Evolutionary conservation across 495 filamentous ascomycete species (phyloP).

Genomic region (Penicillium lagena): DNA sequence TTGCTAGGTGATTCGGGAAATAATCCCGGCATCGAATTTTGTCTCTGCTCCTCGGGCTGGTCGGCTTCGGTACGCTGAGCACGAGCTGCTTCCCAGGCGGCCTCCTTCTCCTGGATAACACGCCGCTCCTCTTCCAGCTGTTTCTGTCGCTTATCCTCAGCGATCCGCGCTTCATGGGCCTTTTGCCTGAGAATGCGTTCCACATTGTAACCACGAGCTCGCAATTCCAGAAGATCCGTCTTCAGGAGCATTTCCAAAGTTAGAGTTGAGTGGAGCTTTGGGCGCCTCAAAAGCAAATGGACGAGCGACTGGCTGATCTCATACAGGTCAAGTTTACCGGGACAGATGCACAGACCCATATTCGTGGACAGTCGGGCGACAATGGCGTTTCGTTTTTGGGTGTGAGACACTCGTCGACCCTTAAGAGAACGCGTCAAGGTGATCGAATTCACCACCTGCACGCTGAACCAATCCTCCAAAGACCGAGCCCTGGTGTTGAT

Average conservation of each 20-base stretch:
- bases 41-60: conserved; percentile 17
- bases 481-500: conserved; percentile 80
- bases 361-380: conserved; percentile 43
- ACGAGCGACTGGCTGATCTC: conserved; percentile 84
- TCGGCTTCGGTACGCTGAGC: conserved; percentile 26
- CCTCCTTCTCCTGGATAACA: conserved; percentile 56
- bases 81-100: conserved; percentile 39
- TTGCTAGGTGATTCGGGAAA: conserved; percentile 59
- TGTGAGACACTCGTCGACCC: conserved; percentile 57
- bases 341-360: conserved; percentile 53
- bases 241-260: conserved; percentile 84
- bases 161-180: conserved; percentile 76
- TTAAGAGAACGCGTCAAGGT: conserved; percentile 66
- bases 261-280: conserved; percentile 76
- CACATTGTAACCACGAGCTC: conserved; percentile 86
- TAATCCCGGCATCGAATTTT: conserved; percentile 57
- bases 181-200: conserved; percentile 82
- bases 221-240: conserved; percentile 69
- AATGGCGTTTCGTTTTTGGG: conserved; percentile 63
- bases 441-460: conserved; percentile 71
- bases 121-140: conserved; percentile 69
- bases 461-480: conserved; percentile 78
- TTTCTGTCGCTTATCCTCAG: conserved; percentile 71
- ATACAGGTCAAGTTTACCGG: conserved; percentile 65
- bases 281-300: conserved; percentile 69